Evolutionary conservation across 306 rosid genomes (phyloP), one percentile per base, ranked within the genome.

Genomic region (Leucaena leucocephala): DNA sequence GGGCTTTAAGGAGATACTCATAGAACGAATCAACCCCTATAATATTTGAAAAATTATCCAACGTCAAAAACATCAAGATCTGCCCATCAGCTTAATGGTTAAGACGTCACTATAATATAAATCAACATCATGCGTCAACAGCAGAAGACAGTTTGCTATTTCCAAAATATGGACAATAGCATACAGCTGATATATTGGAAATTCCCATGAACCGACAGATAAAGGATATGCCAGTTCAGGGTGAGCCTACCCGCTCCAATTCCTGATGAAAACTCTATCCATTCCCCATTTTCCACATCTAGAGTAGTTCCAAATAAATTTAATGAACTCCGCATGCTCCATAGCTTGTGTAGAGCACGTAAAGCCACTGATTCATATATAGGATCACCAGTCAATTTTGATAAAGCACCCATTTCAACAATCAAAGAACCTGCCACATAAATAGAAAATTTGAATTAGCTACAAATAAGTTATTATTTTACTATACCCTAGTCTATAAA

Each of bases 341-440:
- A 95, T 57, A 93, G 80, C 86, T 86, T 92, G 72, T 91, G 97
- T 69, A 95, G 92, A 68, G 98, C 95, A 72, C 89, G 93, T 85
- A 95, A 82, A 81, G 98, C 98, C 79, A 81, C 96, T 55, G 88
- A 85, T 85, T 95, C 98, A 57, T 87, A 95, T 77, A 68, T 92
- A 45, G 91, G 90, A 85, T 95, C 91, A 77, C 97, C 96, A 15
- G 98, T 95, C 84, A 95, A 33, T 88, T 84, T 94, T 38, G 98
- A 95, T 79, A 95, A 87, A 67, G 98, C 97, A 75, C 98, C 97
- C 98, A 95, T 95, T 90, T 93, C 98, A 85, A 95, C 95, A 88
- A 95, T 95, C 68, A 95, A 86, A 54, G 98, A 95, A 84, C 98
- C 98, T 95, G 85, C 79, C 79, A 76, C 50, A 71, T 65, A 82